Percentiles rank a stretch among this genome's conserved stretches.
These are phyloP conservation scores for Curvularia eragrostidis DNA, from an alignment of 2,329 filamentous ascomycete genomes.

Conservation along the genomic window DNA sequence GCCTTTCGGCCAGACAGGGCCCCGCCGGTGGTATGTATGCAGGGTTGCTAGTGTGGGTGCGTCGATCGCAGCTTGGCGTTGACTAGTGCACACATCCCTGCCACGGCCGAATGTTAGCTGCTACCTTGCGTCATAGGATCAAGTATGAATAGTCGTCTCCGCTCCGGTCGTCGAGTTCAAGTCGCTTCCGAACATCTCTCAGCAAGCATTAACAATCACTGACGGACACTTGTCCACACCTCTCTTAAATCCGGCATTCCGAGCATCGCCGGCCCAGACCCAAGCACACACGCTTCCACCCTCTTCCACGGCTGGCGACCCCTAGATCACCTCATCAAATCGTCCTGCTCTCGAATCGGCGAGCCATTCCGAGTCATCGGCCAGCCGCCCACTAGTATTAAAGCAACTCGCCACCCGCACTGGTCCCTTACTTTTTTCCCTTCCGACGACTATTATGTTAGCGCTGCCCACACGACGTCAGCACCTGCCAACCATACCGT, in stretches of 20 bases:
- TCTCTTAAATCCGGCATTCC: constrained; percentile 37
- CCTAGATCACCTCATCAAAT: constrained; percentile 46
- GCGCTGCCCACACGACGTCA: constrained; percentile 49
- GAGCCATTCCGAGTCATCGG: constrained; percentile 41
- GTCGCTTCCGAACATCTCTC: constrained; percentile 39
- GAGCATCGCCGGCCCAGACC: constrained; percentile 30
- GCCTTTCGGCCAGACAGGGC: constrained; percentile 28
- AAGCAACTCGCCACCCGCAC: constrained; percentile 48
- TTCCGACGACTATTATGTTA: constrained; percentile 48
- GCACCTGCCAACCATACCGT: constrained; percentile 41
- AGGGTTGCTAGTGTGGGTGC: constrained; percentile 16
- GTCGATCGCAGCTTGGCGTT: constrained; percentile 24
- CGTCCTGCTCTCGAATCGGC: constrained; percentile 30
- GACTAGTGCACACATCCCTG: constrained; percentile 24
- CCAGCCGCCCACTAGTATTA: constrained; percentile 45
- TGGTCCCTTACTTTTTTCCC: constrained; percentile 41
- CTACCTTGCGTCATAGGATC: constrained; percentile 27
- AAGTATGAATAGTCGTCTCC: constrained; percentile 35
- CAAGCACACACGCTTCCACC: constrained; percentile 29
- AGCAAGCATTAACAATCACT: constrained; percentile 43
- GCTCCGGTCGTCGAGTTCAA: constrained; percentile 32
- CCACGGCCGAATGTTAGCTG: constrained; percentile 6
- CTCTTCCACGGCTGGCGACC: constrained; percentile 35
- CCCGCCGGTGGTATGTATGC: constrained; percentile 23
- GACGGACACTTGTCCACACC: constrained; percentile 20